Percentiles rank a stretch among this genome's conserved stretches.
Evolutionary conservation across 352 stramenopile genomes (phyloP).

Genomic region (Phytophthora palmivora): DNA sequence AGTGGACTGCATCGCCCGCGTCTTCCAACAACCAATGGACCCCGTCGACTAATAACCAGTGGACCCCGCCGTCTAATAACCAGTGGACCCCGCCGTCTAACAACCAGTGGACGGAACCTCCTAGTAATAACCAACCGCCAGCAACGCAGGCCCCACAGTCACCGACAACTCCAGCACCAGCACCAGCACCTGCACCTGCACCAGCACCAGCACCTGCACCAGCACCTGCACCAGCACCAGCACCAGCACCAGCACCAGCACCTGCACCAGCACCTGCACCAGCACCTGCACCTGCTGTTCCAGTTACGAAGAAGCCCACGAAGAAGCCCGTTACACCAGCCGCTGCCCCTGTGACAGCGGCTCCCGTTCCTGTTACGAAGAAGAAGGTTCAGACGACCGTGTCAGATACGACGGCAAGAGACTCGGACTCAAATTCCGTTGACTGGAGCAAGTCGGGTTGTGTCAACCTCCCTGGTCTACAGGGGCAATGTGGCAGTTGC

Average conservation of each 20-base stretch:
- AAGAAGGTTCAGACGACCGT: constrained; percentile 9
- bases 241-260: background rate
- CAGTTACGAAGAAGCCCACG: constrained; percentile 2
- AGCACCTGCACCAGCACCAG: background rate
- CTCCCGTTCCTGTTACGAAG: constrained; percentile 31
- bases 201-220: background rate
- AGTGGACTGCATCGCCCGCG: constrained; percentile 11
- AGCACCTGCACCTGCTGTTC: constrained; percentile 11
- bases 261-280: background rate
- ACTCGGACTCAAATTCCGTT: constrained; percentile 36
- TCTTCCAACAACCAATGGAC: constrained; percentile 19
- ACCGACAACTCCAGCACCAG: constrained; percentile 5
- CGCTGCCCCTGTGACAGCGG: constrained; percentile 15
- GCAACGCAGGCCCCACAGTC: constrained; percentile 7
- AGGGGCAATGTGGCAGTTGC: constrained; percentile 97
- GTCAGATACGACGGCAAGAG: constrained; percentile 9
- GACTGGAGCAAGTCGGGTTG: constrained; percentile 57
- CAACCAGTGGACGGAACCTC: constrained; percentile 20
- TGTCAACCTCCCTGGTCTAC: constrained; percentile 90
- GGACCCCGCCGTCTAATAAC: constrained; percentile 11
- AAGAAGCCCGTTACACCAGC: background rate
- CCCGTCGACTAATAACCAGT: constrained; percentile 10
- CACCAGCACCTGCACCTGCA: constrained; percentile 4
- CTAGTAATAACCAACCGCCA: constrained; percentile 4
- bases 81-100: constrained; percentile 12